Evolutionary conservation across 2,329 filamentous ascomycete genomes (phyloP).

Genomic region (Epicoccum sorghinum): DNA sequence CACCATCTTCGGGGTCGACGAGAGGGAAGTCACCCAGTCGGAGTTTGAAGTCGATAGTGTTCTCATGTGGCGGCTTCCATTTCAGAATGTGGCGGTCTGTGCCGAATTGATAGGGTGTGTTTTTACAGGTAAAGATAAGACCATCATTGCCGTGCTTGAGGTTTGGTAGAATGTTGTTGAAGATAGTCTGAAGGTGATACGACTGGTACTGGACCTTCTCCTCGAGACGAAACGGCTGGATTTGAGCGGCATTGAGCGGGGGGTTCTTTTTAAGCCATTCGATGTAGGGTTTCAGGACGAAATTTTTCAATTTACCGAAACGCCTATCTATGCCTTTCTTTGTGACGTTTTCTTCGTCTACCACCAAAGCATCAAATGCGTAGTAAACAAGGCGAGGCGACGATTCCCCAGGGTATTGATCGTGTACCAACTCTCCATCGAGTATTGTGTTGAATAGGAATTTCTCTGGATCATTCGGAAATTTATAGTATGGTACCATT

Average conservation of each 20-base stretch:
- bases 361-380: slow-evolving; percentile 89
- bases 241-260: slow-evolving; percentile 59
- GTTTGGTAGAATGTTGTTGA: slow-evolving; percentile 80
- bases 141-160: slow-evolving; percentile 95
- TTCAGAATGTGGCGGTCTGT: slow-evolving; percentile 95
- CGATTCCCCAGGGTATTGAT: slow-evolving; percentile 69
- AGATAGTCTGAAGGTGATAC: slow-evolving; percentile 81
- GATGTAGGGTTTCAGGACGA: slow-evolving; percentile 74
- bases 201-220: slow-evolving; percentile 89
- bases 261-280: slow-evolving; percentile 56
- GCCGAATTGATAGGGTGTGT: slow-evolving; percentile 83
- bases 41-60: slow-evolving; percentile 91
- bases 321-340: slow-evolving; percentile 85
- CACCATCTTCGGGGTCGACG: slow-evolving; percentile 71
- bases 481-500: slow-evolving; percentile 77
- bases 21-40: slow-evolving; percentile 73
- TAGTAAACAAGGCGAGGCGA: slow-evolving; percentile 76
- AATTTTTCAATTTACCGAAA: slow-evolving; percentile 81
- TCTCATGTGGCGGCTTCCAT: slow-evolving; percentile 96
- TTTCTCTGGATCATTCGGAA: slow-evolving; percentile 58
- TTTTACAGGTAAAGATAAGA: slow-evolving; percentile 95
- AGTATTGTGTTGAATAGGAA: slow-evolving; percentile 85
- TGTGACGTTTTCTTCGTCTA: slow-evolving; percentile 78
- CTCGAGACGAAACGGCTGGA: slow-evolving; percentile 77
- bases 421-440: slow-evolving; percentile 92